phyloP scores from a whole-genome alignment of 495 filamentous ascomycete species.

The Aspergillus wentii region DNA sequence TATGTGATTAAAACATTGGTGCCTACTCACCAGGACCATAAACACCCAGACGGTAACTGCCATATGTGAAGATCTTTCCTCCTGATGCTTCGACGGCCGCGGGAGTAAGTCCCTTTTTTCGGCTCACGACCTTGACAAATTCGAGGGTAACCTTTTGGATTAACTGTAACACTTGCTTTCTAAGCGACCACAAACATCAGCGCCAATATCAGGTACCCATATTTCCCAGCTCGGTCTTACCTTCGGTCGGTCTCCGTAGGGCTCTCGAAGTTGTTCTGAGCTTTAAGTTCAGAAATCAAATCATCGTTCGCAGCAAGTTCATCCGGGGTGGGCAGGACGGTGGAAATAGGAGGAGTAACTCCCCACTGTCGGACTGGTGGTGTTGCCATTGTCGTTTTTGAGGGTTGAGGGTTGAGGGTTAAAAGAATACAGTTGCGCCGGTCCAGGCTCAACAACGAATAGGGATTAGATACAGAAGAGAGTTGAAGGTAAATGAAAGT shows the following conservation, averaged over 20 bases:
- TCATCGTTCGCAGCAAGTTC: constrained; percentile 72
- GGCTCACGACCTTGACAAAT: constrained; percentile 76
- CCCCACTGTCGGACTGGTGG: constrained; percentile 59
- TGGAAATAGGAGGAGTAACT: constrained; percentile 80
- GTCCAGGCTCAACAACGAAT: constrained; percentile 11
- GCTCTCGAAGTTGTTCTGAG: constrained; percentile 87
- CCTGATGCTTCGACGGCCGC: constrained; percentile 73
- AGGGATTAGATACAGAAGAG: constrained; percentile 20
- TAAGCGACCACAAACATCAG: constrained; percentile 12
- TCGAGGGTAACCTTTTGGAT: constrained; percentile 76
- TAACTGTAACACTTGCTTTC: constrained; percentile 54
- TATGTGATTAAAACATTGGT: neutral
- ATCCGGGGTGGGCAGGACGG: constrained; percentile 61
- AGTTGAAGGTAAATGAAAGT: constrained; percentile 1
- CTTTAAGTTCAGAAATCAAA: constrained; percentile 71
- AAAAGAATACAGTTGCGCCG: no score
- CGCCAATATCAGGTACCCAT: constrained; percentile 1
- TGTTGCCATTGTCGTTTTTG: no score
- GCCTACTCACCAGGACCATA: constrained; percentile 69
- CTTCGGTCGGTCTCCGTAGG: constrained; percentile 73
- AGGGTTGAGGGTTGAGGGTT: no score
- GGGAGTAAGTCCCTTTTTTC: constrained; percentile 69
- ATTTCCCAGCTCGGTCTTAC: constrained; percentile 31
- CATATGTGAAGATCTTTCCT: constrained; percentile 90
- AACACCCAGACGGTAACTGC: constrained; percentile 89